phyloP scores from a whole-genome alignment of 176 grass and related monocot genomes.

The Thalia dealbata region DNA sequence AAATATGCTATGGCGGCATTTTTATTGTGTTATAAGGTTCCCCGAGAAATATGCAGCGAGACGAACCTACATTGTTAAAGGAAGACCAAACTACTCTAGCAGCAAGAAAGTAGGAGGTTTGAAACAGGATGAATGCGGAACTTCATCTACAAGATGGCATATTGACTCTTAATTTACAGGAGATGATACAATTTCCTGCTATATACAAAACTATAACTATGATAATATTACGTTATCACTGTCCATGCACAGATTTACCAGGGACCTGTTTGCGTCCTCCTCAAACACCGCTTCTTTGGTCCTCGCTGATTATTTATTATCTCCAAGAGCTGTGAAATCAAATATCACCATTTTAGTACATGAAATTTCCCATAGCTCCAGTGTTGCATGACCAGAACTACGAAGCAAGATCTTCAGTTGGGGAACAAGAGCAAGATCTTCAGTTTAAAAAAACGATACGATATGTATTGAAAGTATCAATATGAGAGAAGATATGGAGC shows the following conservation, averaged over 20 bases:
- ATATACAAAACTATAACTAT: neutral
- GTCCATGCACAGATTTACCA: conserved; percentile 1
- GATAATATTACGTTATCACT: neutral
- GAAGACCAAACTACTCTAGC: neutral
- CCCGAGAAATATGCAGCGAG: no score
- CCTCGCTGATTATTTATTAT: conserved; percentile 5
- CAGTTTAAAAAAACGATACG: no score
- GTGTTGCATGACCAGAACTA: neutral
- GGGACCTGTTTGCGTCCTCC: conserved; percentile 8
- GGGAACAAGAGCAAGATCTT: neutral
- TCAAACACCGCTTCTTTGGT: conserved; percentile 7
- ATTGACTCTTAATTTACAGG: neutral
- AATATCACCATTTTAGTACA: neutral
- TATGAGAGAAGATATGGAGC: no score
- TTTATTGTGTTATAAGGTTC: no score
- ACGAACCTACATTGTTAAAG: no score
- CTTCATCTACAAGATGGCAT: neutral
- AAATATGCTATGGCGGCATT: no score
- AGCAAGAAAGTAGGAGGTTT: neutral
- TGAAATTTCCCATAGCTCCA: no score
- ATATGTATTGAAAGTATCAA: no score
- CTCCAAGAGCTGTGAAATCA: neutral
- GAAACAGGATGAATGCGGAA: neutral
- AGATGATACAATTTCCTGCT: neutral
- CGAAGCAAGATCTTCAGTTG: neutral